Percentiles rank a stretch among this genome's conserved stretches.
Evolutionary conservation across 345 rosid genomes (phyloP).

Genomic region (Dipteronia dyeriana): DNA sequence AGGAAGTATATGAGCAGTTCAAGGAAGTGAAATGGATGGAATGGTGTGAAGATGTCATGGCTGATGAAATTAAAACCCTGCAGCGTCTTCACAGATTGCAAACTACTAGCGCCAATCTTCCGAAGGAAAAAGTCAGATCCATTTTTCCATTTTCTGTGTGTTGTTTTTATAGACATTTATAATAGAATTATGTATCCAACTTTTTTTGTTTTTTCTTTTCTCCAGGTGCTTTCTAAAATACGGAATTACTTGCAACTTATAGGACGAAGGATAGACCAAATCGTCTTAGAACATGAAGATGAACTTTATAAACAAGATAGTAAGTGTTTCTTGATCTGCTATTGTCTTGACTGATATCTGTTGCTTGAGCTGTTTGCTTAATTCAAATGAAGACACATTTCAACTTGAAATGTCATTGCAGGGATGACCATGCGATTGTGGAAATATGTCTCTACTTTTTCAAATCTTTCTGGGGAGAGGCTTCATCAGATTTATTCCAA

Average conservation of each 20-base stretch:
- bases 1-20: conserved; percentile 92
- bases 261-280: conserved; percentile 81
- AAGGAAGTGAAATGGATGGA: conserved; percentile 99
- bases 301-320: conserved; percentile 80
- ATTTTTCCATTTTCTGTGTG: not conserved
- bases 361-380: not conserved
- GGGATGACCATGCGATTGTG: conserved; percentile 88
- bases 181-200: not conserved
- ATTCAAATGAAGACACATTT: not conserved
- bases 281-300: conserved; percentile 71
- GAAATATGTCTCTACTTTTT: conserved; percentile 94
- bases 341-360: not conserved
- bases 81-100: conserved; percentile 80
- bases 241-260: conserved; percentile 90
- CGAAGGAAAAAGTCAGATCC: conserved; percentile 74
- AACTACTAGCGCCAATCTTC: conserved; percentile 96
- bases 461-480: conserved; percentile 87
- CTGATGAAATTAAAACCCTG: conserved; percentile 74
- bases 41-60: conserved; percentile 99
- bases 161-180: not conserved
- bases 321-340: conserved; percentile 40
- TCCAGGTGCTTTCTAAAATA: conserved; percentile 90
- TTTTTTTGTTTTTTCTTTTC: conserved; percentile 8
- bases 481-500: conserved; percentile 92
- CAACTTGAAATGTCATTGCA: conserved; percentile 32